phyloP scores from a whole-genome alignment of 805 yeast species.

The Candida saitoana region DNA sequence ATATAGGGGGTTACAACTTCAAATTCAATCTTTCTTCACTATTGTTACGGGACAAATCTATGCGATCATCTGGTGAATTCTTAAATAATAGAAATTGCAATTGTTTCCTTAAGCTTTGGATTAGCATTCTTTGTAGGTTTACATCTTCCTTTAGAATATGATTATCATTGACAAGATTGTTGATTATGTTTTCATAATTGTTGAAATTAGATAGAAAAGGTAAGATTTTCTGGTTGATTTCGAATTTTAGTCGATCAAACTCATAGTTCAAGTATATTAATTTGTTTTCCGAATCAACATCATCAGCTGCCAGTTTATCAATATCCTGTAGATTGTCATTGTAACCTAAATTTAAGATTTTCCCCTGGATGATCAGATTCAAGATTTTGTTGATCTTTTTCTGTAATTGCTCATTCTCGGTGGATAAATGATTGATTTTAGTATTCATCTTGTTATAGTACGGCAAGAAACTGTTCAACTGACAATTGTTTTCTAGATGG shows the following conservation, averaged over 20 bases:
- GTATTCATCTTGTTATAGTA: constrained; percentile 17
- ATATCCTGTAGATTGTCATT: constrained; percentile 46
- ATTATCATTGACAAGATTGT: constrained; percentile 32
- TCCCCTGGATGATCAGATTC: constrained; percentile 47
- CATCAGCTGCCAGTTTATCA: constrained; percentile 17
- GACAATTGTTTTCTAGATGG: constrained; percentile 30
- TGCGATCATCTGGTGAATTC: constrained; percentile 10
- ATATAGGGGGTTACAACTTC: constrained; percentile 24
- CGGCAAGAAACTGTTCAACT: constrained; percentile 27
- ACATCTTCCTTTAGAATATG: constrained; percentile 45
- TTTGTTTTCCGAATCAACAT: constrained; percentile 22
- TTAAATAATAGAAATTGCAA: constrained; percentile 46
- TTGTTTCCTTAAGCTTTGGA: constrained; percentile 48
- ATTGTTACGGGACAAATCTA: constrained; percentile 14
- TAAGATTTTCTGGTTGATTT: constrained; percentile 34
- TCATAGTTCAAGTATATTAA: constrained; percentile 35
- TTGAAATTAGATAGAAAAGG: constrained; percentile 28
- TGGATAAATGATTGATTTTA: constrained; percentile 22
- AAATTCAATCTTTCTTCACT: constrained; percentile 35
- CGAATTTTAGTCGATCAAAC: constrained; percentile 40
- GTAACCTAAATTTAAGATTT: constrained; percentile 47
- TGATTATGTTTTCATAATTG: constrained; percentile 25
- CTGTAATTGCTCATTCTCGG: constrained; percentile 39
- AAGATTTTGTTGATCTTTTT: constrained; percentile 43
- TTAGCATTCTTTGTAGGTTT: constrained; percentile 39